Base-by-base conservation (phyloP, 2,329 filamentous ascomycete species). In the Penicillium sp. region DNA sequence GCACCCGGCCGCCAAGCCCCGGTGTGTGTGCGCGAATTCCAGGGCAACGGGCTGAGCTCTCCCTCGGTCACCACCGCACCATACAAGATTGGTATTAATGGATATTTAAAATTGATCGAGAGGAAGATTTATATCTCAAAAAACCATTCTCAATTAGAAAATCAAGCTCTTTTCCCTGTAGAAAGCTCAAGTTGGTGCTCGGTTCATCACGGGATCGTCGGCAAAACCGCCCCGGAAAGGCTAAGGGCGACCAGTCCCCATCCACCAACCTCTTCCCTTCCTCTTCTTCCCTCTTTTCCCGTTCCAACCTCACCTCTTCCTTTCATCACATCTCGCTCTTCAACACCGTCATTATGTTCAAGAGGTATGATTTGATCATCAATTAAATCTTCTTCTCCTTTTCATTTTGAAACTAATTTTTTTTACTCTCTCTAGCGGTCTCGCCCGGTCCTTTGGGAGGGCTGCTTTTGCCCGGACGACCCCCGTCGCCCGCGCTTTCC, bases 371-470 rank as follows among this genome's bases (percentile, higher is more conserved):
- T 55, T 55, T 53, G 45, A 51, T 56, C 25, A 64, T 65, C 58
- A 52, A 57, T 50, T 54, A 31, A 55, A 56, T 54, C 55, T 63
- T 62, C 21, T 62, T 53, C 50, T 25, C 25, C 54, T 73, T 76
- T 54, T 55, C 36, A 39, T 50, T 31, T 36, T 43, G 41, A 56
- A 72, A 74, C 73, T 72, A 73, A 75, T 60, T 67, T 64, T 61
- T 61, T 70, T 60, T 1, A 48, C n/a, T 57, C 53, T 59, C 60
- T 51, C 23, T 59, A 88, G 85, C 82, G 85, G 84, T 79, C 78
- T 88, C 78, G 82, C 84, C 79, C 81, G 84, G 79, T 81, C 82
- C 78, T 81, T 85, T 75, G 82, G 83, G 79, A 82, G 82, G 76
- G 78, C 81, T 74, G 78, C 81, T 70, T 78, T 83, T 74, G 78